These are phyloP conservation scores for Tanacetum coccineum DNA, from an alignment of 129 eudicot species.

Conservation along the genomic window DNA sequence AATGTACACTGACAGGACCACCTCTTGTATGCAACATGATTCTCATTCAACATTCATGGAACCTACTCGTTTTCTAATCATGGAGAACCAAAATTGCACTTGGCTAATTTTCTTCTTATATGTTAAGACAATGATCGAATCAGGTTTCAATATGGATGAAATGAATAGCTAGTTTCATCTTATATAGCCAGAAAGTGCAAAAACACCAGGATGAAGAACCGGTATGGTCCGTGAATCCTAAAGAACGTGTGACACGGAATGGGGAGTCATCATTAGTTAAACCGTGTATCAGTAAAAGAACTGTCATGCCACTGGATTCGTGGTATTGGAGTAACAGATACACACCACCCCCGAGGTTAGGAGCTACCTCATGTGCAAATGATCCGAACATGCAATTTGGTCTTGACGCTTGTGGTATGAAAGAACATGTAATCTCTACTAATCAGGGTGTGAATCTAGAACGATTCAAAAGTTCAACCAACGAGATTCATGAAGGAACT, in stretches of 20 bases:
- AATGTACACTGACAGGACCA: slow-evolving; percentile 22
- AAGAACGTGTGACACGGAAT: not conserved
- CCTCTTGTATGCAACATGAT: slow-evolving; percentile 51
- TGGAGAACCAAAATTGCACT: slow-evolving; percentile 47
- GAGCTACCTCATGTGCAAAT: slow-evolving; percentile 42
- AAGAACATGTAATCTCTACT: not conserved
- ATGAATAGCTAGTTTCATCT: slow-evolving; percentile 50
- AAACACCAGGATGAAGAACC: slow-evolving; percentile 54
- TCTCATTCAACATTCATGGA: slow-evolving; percentile 66
- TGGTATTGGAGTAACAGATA: slow-evolving; percentile 25
- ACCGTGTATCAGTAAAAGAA: slow-evolving; percentile 10
- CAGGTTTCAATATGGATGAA: slow-evolving; percentile 68
- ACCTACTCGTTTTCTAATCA: slow-evolving; percentile 50
- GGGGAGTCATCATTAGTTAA: slow-evolving; percentile 11
- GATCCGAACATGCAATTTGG: not conserved
- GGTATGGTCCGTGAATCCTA: slow-evolving; percentile 48
- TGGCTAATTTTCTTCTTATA: slow-evolving; percentile 81
- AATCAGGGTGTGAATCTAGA: not conserved
- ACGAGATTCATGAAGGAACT: slow-evolving; percentile 10
- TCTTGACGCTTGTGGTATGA: not conserved
- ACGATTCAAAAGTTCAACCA: not conserved
- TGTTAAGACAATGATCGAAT: slow-evolving; percentile 62
- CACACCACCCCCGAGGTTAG: slow-evolving; percentile 73
- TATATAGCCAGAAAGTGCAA: slow-evolving; percentile 64
- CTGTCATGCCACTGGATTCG: slow-evolving; percentile 20